phyloP scores from a whole-genome alignment of 2,329 filamentous ascomycete genomes.

The Botryosphaeria dothidea region DNA sequence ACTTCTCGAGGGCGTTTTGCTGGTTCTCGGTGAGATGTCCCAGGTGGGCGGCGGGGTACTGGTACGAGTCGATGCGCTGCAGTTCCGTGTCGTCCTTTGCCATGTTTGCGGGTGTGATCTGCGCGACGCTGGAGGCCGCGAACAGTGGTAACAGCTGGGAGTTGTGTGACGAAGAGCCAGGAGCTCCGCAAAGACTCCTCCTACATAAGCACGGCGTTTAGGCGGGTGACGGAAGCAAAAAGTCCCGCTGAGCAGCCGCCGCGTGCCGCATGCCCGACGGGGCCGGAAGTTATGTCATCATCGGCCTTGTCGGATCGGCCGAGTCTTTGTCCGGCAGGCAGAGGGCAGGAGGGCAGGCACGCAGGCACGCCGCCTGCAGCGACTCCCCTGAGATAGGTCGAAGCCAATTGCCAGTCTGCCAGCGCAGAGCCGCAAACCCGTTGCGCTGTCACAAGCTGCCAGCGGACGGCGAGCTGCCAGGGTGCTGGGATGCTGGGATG shows the following conservation, averaged over 20 bases:
- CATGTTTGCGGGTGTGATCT: background rate
- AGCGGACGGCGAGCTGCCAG: background rate
- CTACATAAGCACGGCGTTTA: slow-evolving; percentile 2
- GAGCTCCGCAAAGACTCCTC: background rate
- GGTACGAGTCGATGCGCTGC: slow-evolving; percentile 41
- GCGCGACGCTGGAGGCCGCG: background rate
- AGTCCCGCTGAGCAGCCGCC: background rate
- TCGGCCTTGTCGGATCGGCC: slow-evolving; percentile 2
- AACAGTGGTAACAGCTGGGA: background rate
- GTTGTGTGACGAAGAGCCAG: background rate
- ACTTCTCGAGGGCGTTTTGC: slow-evolving; percentile 65
- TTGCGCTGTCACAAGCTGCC: background rate
- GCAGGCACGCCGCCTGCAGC: background rate
- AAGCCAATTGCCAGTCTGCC: background rate
- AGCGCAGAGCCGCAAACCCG: background rate
- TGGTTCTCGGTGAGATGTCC: slow-evolving; percentile 73
- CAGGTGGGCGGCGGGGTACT: slow-evolving; percentile 76
- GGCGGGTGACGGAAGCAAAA: slow-evolving; percentile 14
- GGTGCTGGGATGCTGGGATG: too few species aligned
- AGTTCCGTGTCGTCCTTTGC: slow-evolving; percentile 27
- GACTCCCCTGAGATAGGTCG: background rate
- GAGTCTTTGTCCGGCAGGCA: slow-evolving; percentile 1
- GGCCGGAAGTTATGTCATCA: slow-evolving; percentile 15
- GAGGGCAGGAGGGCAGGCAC: too few species aligned
- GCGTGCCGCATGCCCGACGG: background rate